Percentiles rank a stretch among this genome's conserved stretches.
Evolutionary conservation across 2,329 filamentous ascomycete genomes (phyloP).

Genomic region (Phialocephala sp.): DNA sequence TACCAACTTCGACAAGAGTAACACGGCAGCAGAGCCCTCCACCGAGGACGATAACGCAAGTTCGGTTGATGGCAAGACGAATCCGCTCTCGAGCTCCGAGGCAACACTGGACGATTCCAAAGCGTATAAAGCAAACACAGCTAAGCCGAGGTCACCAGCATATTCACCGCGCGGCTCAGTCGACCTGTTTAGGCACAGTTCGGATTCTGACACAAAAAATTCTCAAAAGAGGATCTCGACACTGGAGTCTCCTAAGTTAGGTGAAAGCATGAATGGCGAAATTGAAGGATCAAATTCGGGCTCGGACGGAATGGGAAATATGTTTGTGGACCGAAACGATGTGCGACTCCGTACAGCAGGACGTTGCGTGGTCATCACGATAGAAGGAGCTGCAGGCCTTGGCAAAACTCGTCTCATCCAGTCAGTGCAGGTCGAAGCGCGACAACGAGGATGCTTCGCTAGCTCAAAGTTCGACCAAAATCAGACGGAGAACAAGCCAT

Average conservation of each 20-base stretch:
- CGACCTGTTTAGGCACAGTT: not conserved
- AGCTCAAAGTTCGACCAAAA: slow-evolving; percentile 69
- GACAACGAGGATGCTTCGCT: slow-evolving; percentile 67
- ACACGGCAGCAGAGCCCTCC: slow-evolving; percentile 56
- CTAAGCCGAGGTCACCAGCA: slow-evolving; percentile 8
- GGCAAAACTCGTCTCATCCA: slow-evolving; percentile 71
- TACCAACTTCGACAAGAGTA: slow-evolving; percentile 7
- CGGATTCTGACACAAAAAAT: not conserved
- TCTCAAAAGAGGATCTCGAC: not conserved
- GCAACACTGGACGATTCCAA: not conserved
- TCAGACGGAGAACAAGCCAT: slow-evolving; percentile 58
- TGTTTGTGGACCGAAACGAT: slow-evolving; percentile 35
- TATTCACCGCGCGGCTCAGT: slow-evolving; percentile 5
- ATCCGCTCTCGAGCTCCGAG: slow-evolving; percentile 23
- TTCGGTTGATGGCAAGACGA: slow-evolving; percentile 16
- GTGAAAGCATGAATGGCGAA: slow-evolving; percentile 29
- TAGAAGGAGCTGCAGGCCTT: slow-evolving; percentile 65
- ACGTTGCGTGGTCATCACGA: slow-evolving; percentile 66
- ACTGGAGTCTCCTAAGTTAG: slow-evolving; percentile 26
- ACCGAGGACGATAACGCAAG: slow-evolving; percentile 56
- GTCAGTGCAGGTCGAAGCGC: slow-evolving; percentile 65
- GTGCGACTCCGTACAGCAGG: slow-evolving; percentile 63
- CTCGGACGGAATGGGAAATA: slow-evolving; percentile 38
- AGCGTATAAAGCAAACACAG: slow-evolving; percentile 8
- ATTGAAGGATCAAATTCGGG: slow-evolving; percentile 22